Conservation (phyloP, 2,329 filamentous ascomycete species). For the Aureobasidium zeae region DNA sequence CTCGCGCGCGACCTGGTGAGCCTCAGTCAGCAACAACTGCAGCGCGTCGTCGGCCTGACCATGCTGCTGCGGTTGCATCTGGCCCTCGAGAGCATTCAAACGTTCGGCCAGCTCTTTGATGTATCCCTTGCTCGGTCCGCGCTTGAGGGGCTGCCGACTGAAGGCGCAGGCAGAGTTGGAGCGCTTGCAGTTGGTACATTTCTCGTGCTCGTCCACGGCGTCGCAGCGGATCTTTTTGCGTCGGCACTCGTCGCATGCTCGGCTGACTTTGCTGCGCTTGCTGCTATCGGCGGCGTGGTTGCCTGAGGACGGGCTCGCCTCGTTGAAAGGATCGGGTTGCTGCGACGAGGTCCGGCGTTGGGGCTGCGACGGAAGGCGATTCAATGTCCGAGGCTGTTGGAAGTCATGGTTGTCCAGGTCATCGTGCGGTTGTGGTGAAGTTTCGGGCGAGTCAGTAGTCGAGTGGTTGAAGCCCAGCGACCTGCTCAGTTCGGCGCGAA, state of each 20-base stretch:
- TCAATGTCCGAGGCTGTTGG: neutral
- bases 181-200: constrained; percentile 73
- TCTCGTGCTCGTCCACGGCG: constrained; percentile 62
- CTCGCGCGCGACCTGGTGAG: constrained; percentile 16
- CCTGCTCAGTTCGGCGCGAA: constrained; percentile 6
- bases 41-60: constrained; percentile 25
- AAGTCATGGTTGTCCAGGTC: neutral
- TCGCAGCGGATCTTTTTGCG: constrained; percentile 63
- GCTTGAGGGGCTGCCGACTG: constrained; percentile 78
- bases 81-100: constrained; percentile 71
- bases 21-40: constrained; percentile 25
- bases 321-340: neutral
- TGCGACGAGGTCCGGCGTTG: constrained; percentile 1
- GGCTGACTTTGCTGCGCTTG: constrained; percentile 19
- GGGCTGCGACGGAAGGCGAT: neutral
- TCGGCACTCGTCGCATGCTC: constrained; percentile 21
- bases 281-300: constrained; percentile 12
- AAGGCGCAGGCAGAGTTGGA: constrained; percentile 72
- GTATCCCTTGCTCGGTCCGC: constrained; percentile 61
- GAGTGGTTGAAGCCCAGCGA: constrained; percentile 9
- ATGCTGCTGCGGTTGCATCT: constrained; percentile 41
- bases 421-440: constrained; percentile 8
- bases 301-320: constrained; percentile 13
- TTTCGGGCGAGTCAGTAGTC: constrained; percentile 3
- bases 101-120: constrained; percentile 87